Base-by-base conservation (phyloP, 257 asterid genomes). In the Solanum piurae region DNA sequence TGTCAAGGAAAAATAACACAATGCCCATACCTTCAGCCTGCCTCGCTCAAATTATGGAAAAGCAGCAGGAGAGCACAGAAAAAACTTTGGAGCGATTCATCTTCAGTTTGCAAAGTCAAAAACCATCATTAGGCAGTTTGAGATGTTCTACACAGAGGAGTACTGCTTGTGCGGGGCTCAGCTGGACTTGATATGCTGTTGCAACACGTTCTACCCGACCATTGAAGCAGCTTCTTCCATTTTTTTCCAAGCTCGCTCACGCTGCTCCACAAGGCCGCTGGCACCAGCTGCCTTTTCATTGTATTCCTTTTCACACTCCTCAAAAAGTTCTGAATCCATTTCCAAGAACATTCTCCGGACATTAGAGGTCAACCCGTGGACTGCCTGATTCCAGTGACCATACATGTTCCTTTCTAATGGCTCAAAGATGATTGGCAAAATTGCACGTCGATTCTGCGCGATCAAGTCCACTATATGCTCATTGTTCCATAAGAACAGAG, bases 401-500 rank as follows among this genome's bases (percentile, higher is more conserved):
- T 85, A 88, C 83, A 95, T 92, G 80, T 95, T 96, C 86, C 91
- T 92, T 91, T 96, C 98, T 80, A 96, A 84, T 3, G 98, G 92
- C 80, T 93, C 97, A 86, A 94, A 94, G 88, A 96, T 92, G 92
- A 94, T 94, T 52, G 99, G 99, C 86, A 96, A 88, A 84, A 96
- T 89, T 40, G 89, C 92, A 38, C 87, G 93, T 34, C 98, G 95
- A 34, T 95, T 92, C 91, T 94, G 96, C 6, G 95, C 99, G 68
- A 96, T 94, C 90, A 96, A 90, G 87, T 90, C 90, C 29, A 95
- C 96, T 86, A 96, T 94, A 90, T 94, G 98, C 88, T 95, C 99
- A 10, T 96, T 96, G 94, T 95, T 96, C 99, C 98, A 96, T 93
- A 92, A 93, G 92, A 95, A 96, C 89, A 95, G 99, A 60, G 99